Conservation (phyloP, 805 yeast genomes). For the Saturnispora quitensis region DNA sequence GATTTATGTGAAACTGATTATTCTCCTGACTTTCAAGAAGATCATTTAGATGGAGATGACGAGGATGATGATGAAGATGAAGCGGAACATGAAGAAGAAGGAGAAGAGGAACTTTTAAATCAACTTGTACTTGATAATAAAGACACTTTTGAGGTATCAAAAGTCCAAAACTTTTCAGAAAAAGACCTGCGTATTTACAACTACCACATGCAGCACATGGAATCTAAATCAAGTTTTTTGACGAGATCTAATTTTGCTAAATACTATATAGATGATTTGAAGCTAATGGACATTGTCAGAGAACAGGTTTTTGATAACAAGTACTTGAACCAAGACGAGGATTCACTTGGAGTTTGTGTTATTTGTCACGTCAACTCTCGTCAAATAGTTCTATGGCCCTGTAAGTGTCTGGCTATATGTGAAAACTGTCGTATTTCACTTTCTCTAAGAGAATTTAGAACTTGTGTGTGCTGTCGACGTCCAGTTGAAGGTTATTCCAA, state of each 20-base stretch:
- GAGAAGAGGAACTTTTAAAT: neutral
- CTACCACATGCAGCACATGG: constrained; percentile 19
- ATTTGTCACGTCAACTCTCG: constrained; percentile 71
- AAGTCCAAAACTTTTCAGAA: constrained; percentile 10
- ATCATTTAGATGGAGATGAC: neutral
- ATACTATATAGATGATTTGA: constrained; percentile 18
- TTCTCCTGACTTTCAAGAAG: neutral
- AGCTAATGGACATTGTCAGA: constrained; percentile 22
- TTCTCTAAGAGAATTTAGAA: constrained; percentile 61
- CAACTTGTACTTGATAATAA: neutral
- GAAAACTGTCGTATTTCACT: constrained; percentile 72
- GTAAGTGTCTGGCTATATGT: constrained; percentile 82
- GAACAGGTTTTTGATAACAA: constrained; percentile 1
- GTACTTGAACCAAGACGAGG: constrained; percentile 16
- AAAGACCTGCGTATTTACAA: constrained; percentile 22
- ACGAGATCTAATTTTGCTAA: constrained; percentile 25
- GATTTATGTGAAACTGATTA: constrained; percentile 1
- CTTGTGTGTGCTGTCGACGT: constrained; percentile 79
- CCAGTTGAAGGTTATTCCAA: constrained; percentile 60
- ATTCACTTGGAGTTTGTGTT: constrained; percentile 50
- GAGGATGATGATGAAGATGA: neutral
- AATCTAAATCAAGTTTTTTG: constrained; percentile 3
- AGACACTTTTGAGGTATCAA: neutral
- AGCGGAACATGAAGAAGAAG: neutral
- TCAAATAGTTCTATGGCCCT: constrained; percentile 85